Evolutionary conservation across 2,329 filamentous ascomycete genomes (phyloP).

Genomic region (Colletotrichum eleusines): DNA sequence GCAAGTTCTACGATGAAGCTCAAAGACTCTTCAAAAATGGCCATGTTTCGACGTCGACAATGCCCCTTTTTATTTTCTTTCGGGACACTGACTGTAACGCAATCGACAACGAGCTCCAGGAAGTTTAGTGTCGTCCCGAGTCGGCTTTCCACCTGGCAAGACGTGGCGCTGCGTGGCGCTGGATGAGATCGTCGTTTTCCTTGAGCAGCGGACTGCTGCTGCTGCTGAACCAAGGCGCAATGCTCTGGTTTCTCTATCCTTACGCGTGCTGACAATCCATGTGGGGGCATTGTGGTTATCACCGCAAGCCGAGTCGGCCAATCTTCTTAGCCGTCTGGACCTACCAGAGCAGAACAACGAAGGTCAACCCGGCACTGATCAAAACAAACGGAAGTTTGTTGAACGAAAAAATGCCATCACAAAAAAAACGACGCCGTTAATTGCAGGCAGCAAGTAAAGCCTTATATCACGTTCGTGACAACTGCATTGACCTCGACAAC

Average conservation of each 20-base stretch:
- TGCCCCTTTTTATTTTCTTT: too few relatives aligned
- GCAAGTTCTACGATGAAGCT: too few relatives aligned
- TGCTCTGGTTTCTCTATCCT: conserved; percentile 49
- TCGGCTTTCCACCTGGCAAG: too few relatives aligned
- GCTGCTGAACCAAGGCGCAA: conserved; percentile 77
- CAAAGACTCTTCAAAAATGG: too few relatives aligned
- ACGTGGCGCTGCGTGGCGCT: conserved; percentile 51
- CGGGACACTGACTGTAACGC: too few relatives aligned
- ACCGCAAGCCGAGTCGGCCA: conserved; percentile 51
- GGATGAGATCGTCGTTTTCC: conserved; percentile 49
- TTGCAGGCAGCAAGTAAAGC: too few relatives aligned
- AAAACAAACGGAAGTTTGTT: not conserved
- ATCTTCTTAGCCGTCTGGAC: not conserved
- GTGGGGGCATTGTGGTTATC: conserved; percentile 51
- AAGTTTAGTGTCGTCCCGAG: too few relatives aligned
- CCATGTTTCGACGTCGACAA: too few relatives aligned
- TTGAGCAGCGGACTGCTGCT: conserved; percentile 42
- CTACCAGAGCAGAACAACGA: not conserved
- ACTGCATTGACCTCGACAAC: not conserved
- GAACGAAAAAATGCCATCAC: not conserved
- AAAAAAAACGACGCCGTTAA: too few relatives aligned
- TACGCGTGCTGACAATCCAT: conserved; percentile 53
- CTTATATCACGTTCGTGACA: too few relatives aligned
- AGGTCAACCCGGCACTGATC: not conserved
- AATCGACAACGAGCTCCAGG: too few relatives aligned